phyloP scores from a whole-genome alignment of 2,329 filamentous ascomycete genomes.

The Trichothecium sympodiale region DNA sequence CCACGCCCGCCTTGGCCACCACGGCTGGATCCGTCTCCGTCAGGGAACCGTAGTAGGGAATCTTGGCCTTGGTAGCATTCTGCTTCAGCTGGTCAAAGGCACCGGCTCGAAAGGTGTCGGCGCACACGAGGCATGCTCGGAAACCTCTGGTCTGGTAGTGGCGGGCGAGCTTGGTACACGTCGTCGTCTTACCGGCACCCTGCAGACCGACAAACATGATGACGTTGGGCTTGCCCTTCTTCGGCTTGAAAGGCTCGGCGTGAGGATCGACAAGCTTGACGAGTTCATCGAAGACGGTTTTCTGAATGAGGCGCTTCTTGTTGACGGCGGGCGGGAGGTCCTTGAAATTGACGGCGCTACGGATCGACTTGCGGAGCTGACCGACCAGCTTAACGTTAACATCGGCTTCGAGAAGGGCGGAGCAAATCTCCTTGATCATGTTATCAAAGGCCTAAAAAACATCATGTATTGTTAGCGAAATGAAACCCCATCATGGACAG shows the following conservation, averaged over 20 bases:
- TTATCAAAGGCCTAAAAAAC: conserved; percentile 70
- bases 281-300: conserved; percentile 93
- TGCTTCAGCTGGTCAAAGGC: conserved; percentile 98
- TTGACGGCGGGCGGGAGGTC: conserved; percentile 84
- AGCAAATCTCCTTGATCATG: conserved; percentile 98
- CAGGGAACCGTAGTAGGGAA: conserved; percentile 93
- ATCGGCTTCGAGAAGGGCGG: conserved; percentile 90
- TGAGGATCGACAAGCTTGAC: conserved; percentile 94
- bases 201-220: conserved; percentile 99
- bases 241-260: conserved; percentile 88
- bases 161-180: conserved; percentile 90
- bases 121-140: conserved; percentile 87
- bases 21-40: conserved; percentile 93
- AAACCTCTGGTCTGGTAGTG: conserved; percentile 93
- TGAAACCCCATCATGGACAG: not conserved
- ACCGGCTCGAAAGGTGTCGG: conserved; percentile 95
- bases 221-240: conserved; percentile 91
- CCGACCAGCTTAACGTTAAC: conserved; percentile 93
- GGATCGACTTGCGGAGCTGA: conserved; percentile 86
- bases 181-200: conserved; percentile 95
- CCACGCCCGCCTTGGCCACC: conserved; percentile 89
- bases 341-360: conserved; percentile 84
- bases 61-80: conserved; percentile 97
- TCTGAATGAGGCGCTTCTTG: conserved; percentile 97
- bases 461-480: conserved; percentile 1